Evolutionary conservation across 106 monocot species (phyloP), one percentile per base, ranked within the genome.

Genomic region (Hemerocallis citrina): DNA sequence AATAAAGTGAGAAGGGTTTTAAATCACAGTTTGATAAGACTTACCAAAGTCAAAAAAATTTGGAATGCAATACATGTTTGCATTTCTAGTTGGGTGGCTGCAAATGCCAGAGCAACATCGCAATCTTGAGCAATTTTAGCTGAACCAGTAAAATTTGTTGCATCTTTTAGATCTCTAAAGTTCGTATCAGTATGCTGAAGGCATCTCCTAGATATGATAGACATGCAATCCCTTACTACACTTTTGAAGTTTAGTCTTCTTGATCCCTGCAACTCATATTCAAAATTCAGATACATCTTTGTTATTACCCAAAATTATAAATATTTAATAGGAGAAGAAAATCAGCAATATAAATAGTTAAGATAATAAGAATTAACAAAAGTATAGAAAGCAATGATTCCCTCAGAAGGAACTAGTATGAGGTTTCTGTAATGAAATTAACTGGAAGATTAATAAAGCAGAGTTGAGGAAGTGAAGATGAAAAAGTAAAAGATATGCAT

Each of bases 351-450:
- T 47, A 19, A 54, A 8, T 27, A 39, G 13, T 15, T 7, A n/a
- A 42, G 16, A 33, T 64, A 20, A 33, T 27, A 44, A 67, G 22
- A 57, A 27, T 65, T 86, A 90, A 90, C 76, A 90, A 51, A 77
- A 96, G 78, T 57, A 75, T 62, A 63, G 80, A 72, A 36, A 90
- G 65, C 41, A 87, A 45, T 42, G 90, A 86, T 75, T 90, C 90
- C 55, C 76, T 86, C 30, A 84, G 41, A 76, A 79, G 42, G 32
- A 64, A 34, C 95, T 90, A 90, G 57, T 84, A 61, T 35, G 68
- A 61, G 48, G 86, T 81, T 61, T 74, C 90, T 85, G 77, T 41
- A 45, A 36, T 40, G 36, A 55, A 57, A 35, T 33, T 22, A 55
- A 21, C 52, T 52, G n/a, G 6, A 16, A 28, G 1, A 63, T 43